A percentile compares a stretch with the other conserved stretches of the same genome.
Evolutionary conservation across 495 filamentous ascomycete genomes (phyloP).

Genomic region (Tuber borchii): DNA sequence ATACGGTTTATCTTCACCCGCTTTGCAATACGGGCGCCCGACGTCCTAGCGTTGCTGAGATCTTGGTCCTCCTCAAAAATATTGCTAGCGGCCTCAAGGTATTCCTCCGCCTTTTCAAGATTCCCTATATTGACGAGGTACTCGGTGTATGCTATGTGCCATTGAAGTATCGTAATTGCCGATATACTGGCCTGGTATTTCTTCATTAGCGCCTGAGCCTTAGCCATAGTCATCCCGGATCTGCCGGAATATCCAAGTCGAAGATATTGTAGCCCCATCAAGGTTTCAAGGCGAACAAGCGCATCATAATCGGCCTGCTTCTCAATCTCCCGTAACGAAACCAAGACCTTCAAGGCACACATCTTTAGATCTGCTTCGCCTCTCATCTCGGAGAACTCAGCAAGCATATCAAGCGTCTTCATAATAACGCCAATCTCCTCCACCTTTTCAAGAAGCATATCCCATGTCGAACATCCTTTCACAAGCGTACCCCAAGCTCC

Average conservation of each 20-base stretch:
- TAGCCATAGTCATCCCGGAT: slow-evolving; percentile 58
- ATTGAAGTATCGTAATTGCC: slow-evolving; percentile 48
- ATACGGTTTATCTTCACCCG: slow-evolving; percentile 37
- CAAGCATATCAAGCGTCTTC: slow-evolving; percentile 51
- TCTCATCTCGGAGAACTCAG: slow-evolving; percentile 71
- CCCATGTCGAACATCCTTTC: slow-evolving; percentile 40
- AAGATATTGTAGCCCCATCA: slow-evolving; percentile 64
- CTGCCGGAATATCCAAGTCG: slow-evolving; percentile 69
- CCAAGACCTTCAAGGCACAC: slow-evolving; percentile 47
- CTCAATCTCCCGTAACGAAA: slow-evolving; percentile 54
- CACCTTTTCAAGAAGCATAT: slow-evolving; percentile 27
- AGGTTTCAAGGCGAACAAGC: slow-evolving; percentile 53
- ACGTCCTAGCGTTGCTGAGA: slow-evolving; percentile 34
- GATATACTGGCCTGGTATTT: slow-evolving; percentile 42
- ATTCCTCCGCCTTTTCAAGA: slow-evolving; percentile 51
- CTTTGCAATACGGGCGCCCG: slow-evolving; percentile 26
- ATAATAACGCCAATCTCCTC: slow-evolving; percentile 37
- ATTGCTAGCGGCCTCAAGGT: slow-evolving; percentile 21
- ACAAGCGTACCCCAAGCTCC: slow-evolving; percentile 42
- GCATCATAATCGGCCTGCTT: slow-evolving; percentile 50
- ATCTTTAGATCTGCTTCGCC: slow-evolving; percentile 51
- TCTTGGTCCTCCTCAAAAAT: slow-evolving; percentile 37
- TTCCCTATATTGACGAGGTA: slow-evolving; percentile 65
- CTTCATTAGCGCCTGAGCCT: slow-evolving; percentile 51
- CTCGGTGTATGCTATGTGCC: slow-evolving; percentile 66